phyloP scores from a whole-genome alignment of 2,329 filamentous ascomycete genomes.

The Neocatenulostroma microsporum region DNA sequence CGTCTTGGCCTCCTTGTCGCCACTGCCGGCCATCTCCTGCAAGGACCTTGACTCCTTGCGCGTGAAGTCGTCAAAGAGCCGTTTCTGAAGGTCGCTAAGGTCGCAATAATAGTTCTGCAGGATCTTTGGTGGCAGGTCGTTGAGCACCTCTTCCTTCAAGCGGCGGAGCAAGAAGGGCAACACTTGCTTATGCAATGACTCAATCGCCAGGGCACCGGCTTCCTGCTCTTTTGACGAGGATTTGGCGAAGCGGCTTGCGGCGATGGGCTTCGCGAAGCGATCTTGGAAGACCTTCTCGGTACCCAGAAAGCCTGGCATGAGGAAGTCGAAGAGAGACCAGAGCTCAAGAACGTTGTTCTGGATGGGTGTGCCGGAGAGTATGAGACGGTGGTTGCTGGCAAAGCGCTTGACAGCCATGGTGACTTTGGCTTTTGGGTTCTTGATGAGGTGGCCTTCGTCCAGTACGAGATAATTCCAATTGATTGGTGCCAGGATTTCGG shows the following conservation, averaged over 20 bases:
- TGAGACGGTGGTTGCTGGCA: conserved; percentile 85
- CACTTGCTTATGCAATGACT: conserved; percentile 97
- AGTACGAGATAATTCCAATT: conserved; percentile 97
- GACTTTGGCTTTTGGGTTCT: conserved; percentile 96
- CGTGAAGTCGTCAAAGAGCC: conserved; percentile 91
- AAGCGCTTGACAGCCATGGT: conserved; percentile 86
- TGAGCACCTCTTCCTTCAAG: conserved; percentile 93
- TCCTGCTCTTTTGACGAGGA: conserved; percentile 98
- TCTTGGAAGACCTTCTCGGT: conserved; percentile 96
- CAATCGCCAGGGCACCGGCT: conserved; percentile 88
- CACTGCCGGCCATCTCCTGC: conserved; percentile 69
- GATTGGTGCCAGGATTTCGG: conserved; percentile 71
- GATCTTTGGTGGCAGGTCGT: conserved; percentile 96
- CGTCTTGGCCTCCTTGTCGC: conserved; percentile 89
- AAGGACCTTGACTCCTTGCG: conserved; percentile 89
- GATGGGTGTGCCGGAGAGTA: conserved; percentile 92
- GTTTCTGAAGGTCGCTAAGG: conserved; percentile 86
- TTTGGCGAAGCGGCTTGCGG: conserved; percentile 89
- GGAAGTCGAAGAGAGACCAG: conserved; percentile 96
- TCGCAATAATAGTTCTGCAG: conserved; percentile 99
- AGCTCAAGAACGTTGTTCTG: conserved; percentile 96
- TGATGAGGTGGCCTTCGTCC: conserved; percentile 96
- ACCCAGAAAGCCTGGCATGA: conserved; percentile 97
- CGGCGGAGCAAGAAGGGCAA: conserved; percentile 91
- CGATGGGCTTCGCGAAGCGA: conserved; percentile 89